Evolutionary conservation across 2,329 filamentous ascomycete species (phyloP), one percentile per base, ranked within the genome.

Genomic region (Blastomyces gilchristii): DNA sequence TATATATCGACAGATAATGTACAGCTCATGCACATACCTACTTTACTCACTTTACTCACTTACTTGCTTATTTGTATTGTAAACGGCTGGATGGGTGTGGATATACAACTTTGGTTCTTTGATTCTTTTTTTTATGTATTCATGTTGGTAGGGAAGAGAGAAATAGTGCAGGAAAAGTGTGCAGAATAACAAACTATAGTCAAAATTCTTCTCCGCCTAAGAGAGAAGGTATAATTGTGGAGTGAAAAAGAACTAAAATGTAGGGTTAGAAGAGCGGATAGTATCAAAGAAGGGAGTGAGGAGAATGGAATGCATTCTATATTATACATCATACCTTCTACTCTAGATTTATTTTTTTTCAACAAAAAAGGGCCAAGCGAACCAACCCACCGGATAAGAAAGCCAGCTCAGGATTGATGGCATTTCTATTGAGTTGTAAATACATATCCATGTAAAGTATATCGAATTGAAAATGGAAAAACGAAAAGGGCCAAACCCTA

Each of bases 401-500:
- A 37, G 28, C 28, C 25, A 34, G 6, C 9, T 54, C 2, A 4
- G 11, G 14, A 43, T 37, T 6, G 31, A 54, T 9, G 9, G 34
- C 53, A 37, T 18, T 54, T 54, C 28, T 18, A 56, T 34, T 11
- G 50, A 53, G 50, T 34, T 34, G 50, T 31, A 34, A 28, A 34
- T 31, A 34, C 18, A 53, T 53, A 34, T 34, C 2, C 28, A 34
- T 53, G 50, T 16, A 53, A 25, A 31, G 25, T 34, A 53, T 18
- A 53, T 31, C 25, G 25, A 39, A 34, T 53, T 14, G 28, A 39
- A 39, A 39, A 58, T 14, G 54, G 37, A 39, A n/a, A 57, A 43
- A 58, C 16, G 1, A 14, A n/a, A 60, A 39, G 71, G 52, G 18
- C 9, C 25, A 50, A 31, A 50, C 9, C 14, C 45, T 22, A 9